Base-by-base conservation (phyloP, 2,329 filamentous ascomycete genomes). In the Colletotrichum zoysiae region DNA sequence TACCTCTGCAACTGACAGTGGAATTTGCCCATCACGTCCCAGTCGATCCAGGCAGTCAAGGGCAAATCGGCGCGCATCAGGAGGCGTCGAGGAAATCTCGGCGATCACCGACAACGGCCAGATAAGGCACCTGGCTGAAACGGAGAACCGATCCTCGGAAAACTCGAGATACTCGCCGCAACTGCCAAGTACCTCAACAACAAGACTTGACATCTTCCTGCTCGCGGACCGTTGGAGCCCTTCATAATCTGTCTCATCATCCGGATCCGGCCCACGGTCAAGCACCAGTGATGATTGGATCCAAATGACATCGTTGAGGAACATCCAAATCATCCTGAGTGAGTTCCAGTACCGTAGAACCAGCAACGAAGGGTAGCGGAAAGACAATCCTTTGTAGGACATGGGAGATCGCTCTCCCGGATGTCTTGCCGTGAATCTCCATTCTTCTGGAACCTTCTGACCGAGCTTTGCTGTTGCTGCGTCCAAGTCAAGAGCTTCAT, bases 341-440 rank as follows among this genome's bases (percentile, higher is more conserved):
- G 77, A 74, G 53, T 76, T 78, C 77, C 76, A 77, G n/a, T 76
- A 62, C 40, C 77, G 77, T 12, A 75, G 72, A 14, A 75, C 58
- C n/a, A 72, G 70, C 6, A 71, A 62, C 4, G 38, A 74, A 7
- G 75, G 73, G 44, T 78, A 78, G 4, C 55, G 66, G 23, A 76
- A 73, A 6, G 75, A 73, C 20, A 69, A 66, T 2, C 63, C 51
- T 18, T 58, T 62, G 53, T 74, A 77, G 2, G 74, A 71, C 74
- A 75, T 74, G 5, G 58, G 66, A 2, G 70, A n/a, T n/a, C 20
- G 50, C 66, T 72, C 59, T 3, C 44, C 60, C 1, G 59, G 33
- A 20, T 23, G 42, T 20, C 65, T 65, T 23, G 66, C 66, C 33
- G 53, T 48, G 23, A 69, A 72, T 33, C 58, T 64, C 70, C 70